Evolutionary conservation across 352 stramenopile genomes (phyloP), one percentile per base, ranked within the genome.

Genomic region (Globisporangium heterothallicum): DNA sequence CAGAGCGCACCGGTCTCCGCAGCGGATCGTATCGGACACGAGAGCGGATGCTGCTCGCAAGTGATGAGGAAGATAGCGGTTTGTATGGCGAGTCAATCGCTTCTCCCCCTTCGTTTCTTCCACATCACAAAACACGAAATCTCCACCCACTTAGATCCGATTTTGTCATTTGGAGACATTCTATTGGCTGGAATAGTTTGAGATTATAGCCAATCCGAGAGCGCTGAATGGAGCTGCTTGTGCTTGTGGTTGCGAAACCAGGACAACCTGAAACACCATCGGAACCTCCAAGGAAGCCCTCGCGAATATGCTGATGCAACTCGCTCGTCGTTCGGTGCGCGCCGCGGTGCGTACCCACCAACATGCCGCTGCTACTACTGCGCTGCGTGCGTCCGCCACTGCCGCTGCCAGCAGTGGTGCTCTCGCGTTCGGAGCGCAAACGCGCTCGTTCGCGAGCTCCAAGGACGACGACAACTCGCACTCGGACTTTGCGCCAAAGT

Each of bases 401-500:
- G 18, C 25, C 19, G 2, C 24, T 41, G 16, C 47, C 30, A 8
- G 30, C 66, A 12, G 32, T 36, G 21, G 24, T 51, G 36, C 24
- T 24, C 14, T n/a, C 24, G 22, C 34, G 38, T 43, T 53, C 54
- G 26, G 18, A 7, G 25, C 35, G 29, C 21, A 61, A 53, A 49
- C 50, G 22, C 59, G 71, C 45, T 55, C 68, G 30, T 73, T 85
- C 49, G 68, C 77, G 13, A 63, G 57, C 61, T 34, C 19, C 35
- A 29, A 49, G 26, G 35, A 46, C 25, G 65, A 67, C 25, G 67
- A 81, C 35, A 73, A 77, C 27, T 88, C 84, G 63, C 87, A 96
- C 75, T 88, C 80, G 61, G 87, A 96, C 65, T 96, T 96, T 56
- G 69, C 84, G 67, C 85, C 87, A 25, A 75, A 95, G 64, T 91